Base-by-base conservation (phyloP, 176 grass and related monocot genomes). In the Echinochloa phyllopogon region DNA sequence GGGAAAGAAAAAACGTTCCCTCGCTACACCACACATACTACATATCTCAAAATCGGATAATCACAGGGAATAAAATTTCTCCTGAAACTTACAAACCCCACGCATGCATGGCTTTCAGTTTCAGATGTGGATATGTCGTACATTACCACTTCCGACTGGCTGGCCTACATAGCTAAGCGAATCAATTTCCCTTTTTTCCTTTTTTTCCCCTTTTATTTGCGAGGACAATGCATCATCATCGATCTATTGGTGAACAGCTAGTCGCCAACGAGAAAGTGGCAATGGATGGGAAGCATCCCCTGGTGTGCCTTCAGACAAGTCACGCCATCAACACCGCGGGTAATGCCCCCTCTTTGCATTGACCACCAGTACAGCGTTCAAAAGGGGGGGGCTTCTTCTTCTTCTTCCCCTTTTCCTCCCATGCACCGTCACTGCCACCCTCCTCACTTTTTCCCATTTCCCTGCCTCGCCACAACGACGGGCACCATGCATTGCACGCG, bases 391-490 rank as follows among this genome's bases (percentile, higher is more conserved):
- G 11, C 4, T 33, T 33, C 29, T 33, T 33, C 29, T 33, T 67
- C 65, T 13, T 13, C 0, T 3, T 8, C 1, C 10, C 10, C 18
- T 20, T 23, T 77, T n/a, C 37, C 17, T 13, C 9, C 82, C 60
- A n/a, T n/a, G n/a, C n/a, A 59, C 59, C 48, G 60, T 59, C 87
- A 58, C 69, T 42, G 59, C 87, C 76, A 74, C 14, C 41, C 67
- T 27, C 40, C 11, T 3, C 4, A 4, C 15, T 0, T 79, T 47
- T 71, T 10, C 16, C 29, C 40, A 25, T 61, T 23, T 24, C 25
- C 20, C 39, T 10, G 24, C 1, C 63, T 37, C 57, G 3, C 27
- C 70, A 44, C 39, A 38, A 2, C 13, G 74, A 37, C 57, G 49
- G n/a, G 65, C 76, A 17, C 66, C 68, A 74, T 81, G 59, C 85